Percentiles rank a stretch among this genome's conserved stretches.
Conservation (phyloP, 2,329 filamentous ascomycete species). For the Stachybotrys echinatus region DNA sequence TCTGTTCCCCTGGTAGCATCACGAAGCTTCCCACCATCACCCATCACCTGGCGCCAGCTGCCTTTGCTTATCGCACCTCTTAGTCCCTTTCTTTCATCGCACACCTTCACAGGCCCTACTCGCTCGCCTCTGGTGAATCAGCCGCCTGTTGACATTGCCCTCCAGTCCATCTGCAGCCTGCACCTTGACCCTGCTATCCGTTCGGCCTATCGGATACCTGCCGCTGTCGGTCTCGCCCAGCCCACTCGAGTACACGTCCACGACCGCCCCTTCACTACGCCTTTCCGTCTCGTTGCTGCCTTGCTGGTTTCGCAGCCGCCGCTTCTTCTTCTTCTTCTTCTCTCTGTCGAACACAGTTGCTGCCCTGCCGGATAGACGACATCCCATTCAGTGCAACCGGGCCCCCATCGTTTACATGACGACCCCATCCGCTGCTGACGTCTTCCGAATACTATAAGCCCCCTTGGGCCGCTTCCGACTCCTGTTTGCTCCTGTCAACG, state of each 20-base stretch:
- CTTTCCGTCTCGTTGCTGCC: constrained; percentile 10
- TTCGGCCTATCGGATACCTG: constrained; percentile 26
- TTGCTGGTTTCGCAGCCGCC: not conserved
- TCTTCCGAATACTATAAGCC: constrained; percentile 31
- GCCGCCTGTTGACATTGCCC: not conserved
- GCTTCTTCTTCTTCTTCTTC: constrained; percentile 2
- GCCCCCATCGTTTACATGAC: constrained; percentile 33
- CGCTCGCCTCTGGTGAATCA: no score
- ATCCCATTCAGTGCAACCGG: constrained; percentile 4
- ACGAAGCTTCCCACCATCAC: no score
- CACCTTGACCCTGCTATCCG: constrained; percentile 12
- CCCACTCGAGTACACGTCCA: not conserved
- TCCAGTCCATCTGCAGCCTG: constrained; percentile 3
- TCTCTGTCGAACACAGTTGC: constrained; percentile 1
- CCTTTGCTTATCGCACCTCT: no score
- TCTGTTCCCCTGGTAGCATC: no score
- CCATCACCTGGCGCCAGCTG: no score
- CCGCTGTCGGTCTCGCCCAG: constrained; percentile 8
- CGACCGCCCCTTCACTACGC: not conserved
- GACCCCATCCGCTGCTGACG: constrained; percentile 24
- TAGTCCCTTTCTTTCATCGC: no score
- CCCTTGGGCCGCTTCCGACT: constrained; percentile 23
- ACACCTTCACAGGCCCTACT: no score
- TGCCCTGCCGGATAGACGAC: not conserved
- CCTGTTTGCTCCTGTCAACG: constrained; percentile 24